phyloP scores from a whole-genome alignment of 2,329 filamentous ascomycete species.

The Alternaria sp. region DNA sequence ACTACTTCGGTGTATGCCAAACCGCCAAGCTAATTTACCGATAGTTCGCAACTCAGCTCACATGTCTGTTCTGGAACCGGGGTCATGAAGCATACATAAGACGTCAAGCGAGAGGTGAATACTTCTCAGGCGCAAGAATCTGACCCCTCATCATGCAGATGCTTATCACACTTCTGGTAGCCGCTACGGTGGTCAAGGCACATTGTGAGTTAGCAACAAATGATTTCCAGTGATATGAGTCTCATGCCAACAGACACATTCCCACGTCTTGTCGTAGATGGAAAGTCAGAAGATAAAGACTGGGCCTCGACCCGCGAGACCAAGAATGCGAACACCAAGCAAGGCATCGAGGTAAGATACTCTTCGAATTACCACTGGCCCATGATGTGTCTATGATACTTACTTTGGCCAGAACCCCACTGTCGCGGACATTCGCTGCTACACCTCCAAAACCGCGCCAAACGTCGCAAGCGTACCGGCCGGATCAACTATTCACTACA shows the following conservation, averaged over 20 bases:
- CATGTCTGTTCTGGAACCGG: not conserved
- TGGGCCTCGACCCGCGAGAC: conserved; percentile 26
- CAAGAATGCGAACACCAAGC: conserved; percentile 39
- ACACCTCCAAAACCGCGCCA: conserved; percentile 27
- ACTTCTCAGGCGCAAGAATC: not conserved
- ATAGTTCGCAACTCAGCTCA: not conserved
- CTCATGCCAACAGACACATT: not conserved
- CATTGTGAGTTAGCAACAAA: not conserved
- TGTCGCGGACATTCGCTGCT: conserved; percentile 38
- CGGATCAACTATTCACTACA: conserved; percentile 35
- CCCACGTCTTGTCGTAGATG: not conserved
- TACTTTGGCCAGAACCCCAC: conserved; percentile 26
- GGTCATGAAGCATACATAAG: not conserved
- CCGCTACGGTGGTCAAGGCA: not conserved
- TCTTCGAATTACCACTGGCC: not conserved
- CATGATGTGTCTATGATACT: not conserved
- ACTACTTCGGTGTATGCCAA: not conserved
- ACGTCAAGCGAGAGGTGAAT: not conserved
- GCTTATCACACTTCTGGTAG: not conserved
- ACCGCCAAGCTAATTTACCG: not conserved
- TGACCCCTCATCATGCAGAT: not conserved
- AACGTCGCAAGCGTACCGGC: conserved; percentile 31
- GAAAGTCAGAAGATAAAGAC: conserved; percentile 32
- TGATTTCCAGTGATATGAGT: not conserved
- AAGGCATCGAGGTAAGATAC: conserved; percentile 26